Evolutionary conservation across 2,329 filamentous ascomycete species (phyloP).

Genomic region (Trichoderma arundinaceum): DNA sequence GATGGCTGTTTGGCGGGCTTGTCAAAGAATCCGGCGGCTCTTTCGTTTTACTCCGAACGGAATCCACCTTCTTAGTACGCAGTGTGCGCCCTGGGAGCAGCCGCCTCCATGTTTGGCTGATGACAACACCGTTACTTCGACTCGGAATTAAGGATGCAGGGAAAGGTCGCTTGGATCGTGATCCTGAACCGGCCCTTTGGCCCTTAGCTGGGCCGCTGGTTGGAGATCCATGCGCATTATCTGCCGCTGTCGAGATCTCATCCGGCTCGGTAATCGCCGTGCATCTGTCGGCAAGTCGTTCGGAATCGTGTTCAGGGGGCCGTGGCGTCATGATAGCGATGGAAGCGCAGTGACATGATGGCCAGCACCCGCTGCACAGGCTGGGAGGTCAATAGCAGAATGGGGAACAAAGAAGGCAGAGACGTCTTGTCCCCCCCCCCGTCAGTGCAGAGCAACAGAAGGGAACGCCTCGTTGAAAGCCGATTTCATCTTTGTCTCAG

Average conservation of each 20-base stretch:
- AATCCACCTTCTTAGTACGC: background rate
- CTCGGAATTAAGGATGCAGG: background rate
- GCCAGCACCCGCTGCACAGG: background rate
- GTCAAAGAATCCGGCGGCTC: background rate
- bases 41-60: background rate
- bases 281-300: background rate
- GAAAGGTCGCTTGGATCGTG: background rate
- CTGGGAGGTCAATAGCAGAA: background rate
- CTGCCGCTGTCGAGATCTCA: slow-evolving; percentile 2
- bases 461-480: slow-evolving; percentile 8
- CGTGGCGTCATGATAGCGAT: slow-evolving; percentile 5
- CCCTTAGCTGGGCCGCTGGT: background rate
- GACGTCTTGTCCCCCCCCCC: background rate
- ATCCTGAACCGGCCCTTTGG: background rate
- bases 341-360: slow-evolving; percentile 3
- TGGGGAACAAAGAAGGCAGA: slow-evolving; percentile 6
- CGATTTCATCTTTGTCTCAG: slow-evolving; percentile 17
- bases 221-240: background rate
- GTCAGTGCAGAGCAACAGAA: slow-evolving; percentile 1
- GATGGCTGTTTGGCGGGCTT: background rate
- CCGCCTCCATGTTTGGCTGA: slow-evolving; percentile 19
- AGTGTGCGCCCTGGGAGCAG: slow-evolving; percentile 9
- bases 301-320: background rate
- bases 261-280: slow-evolving; percentile 11
- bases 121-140: background rate